These are phyloP conservation scores for Mycena albidolilacea DNA, from an alignment of 768 basidiomycete species.

Conservation along the genomic window DNA sequence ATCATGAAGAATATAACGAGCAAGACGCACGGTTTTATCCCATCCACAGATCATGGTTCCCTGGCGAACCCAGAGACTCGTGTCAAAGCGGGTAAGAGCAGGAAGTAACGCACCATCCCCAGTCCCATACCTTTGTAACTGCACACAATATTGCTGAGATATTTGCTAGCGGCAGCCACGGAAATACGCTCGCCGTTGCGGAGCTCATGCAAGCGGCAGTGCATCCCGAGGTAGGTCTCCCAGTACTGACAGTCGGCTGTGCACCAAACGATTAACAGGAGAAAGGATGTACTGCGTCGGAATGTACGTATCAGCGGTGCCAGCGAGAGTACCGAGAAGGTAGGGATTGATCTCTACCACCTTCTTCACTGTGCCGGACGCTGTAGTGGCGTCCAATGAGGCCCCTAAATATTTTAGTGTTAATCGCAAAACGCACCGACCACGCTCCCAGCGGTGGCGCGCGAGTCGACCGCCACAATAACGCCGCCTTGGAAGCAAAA, in stretches of 20 bases:
- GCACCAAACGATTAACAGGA: neutral
- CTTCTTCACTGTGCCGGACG: constrained; percentile 97
- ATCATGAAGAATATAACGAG: constrained; percentile 5
- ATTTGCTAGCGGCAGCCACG: constrained; percentile 98
- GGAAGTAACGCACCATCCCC: constrained; percentile 82
- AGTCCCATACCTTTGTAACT: constrained; percentile 99
- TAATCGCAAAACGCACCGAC: constrained; percentile 74
- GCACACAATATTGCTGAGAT: constrained; percentile 96
- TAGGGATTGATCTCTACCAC: constrained; percentile 99
- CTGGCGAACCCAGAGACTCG: constrained; percentile 54
- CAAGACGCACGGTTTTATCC: constrained; percentile 90
- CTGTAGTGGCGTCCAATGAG: constrained; percentile 56
- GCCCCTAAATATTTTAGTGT: neutral
- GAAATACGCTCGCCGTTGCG: constrained; percentile 97
- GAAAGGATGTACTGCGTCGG: neutral
- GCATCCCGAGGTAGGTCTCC: constrained; percentile 99
- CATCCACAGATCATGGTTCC: constrained; percentile 99
- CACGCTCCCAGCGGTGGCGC: constrained; percentile 97
- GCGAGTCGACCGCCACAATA: constrained; percentile 97
- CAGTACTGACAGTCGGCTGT: constrained; percentile 94
- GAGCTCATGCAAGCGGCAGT: constrained; percentile 96
- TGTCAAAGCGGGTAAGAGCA: constrained; percentile 10
- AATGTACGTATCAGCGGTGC: constrained; percentile 85
- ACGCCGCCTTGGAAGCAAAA: constrained; percentile 98
- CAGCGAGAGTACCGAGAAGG: constrained; percentile 98